phyloP scores from a whole-genome alignment of 2,329 filamentous ascomycete species.

The Fusarium nelsonii region DNA sequence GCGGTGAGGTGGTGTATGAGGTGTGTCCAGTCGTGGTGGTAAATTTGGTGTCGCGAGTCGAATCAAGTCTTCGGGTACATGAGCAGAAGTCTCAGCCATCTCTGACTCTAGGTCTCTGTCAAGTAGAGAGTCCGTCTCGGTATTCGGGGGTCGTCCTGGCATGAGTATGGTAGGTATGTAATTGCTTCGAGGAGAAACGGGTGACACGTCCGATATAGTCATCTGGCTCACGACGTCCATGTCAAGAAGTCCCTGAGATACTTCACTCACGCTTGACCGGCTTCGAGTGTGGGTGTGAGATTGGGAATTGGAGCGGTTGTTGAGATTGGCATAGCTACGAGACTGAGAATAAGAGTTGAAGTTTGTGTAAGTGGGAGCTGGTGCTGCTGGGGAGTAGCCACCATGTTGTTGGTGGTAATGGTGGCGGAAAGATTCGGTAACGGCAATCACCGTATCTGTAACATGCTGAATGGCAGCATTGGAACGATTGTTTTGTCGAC shows the following conservation, averaged over 20 bases:
- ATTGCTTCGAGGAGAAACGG: slow-evolving; percentile 28
- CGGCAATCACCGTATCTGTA: slow-evolving; percentile 45
- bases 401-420: slow-evolving; percentile 39
- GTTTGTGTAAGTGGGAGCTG: slow-evolving; percentile 41
- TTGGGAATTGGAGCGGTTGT: slow-evolving; percentile 10
- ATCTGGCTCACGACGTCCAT: slow-evolving; percentile 35
- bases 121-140: slow-evolving; percentile 41
- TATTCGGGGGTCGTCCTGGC: slow-evolving; percentile 11
- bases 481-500: slow-evolving; percentile 30
- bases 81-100: slow-evolving; percentile 18
- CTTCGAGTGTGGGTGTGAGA: slow-evolving; percentile 32
- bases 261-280: slow-evolving; percentile 40
- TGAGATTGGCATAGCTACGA: not conserved
- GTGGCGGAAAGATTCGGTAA: slow-evolving; percentile 46
- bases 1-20: slow-evolving; percentile 36
- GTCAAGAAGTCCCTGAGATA: slow-evolving; percentile 40
- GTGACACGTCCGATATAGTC: slow-evolving; percentile 39
- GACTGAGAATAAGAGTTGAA: slow-evolving; percentile 8
- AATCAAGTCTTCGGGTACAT: slow-evolving; percentile 39
- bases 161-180: slow-evolving; percentile 20
- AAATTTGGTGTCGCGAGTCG: slow-evolving; percentile 46
- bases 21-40: slow-evolving; percentile 44
- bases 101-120: slow-evolving; percentile 28
- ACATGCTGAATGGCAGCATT: slow-evolving; percentile 40
- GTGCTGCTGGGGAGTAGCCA: slow-evolving; percentile 34